Percentiles rank a stretch among this genome's conserved stretches.
phyloP scores from a whole-genome alignment of 179 eudicot species.

The Beta lomatogona region DNA sequence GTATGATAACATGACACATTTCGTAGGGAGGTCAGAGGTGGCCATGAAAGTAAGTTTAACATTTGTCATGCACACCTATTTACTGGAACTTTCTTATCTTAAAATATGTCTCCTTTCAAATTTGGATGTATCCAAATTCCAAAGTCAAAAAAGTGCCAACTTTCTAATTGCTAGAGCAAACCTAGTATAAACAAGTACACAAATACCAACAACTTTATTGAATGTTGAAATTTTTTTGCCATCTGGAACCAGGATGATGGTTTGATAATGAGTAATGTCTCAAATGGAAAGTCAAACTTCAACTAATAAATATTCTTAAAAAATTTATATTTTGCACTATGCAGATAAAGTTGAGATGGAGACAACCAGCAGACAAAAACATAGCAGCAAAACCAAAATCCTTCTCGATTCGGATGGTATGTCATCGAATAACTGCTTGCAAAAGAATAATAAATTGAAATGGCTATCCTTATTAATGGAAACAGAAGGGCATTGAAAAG shows the following conservation, averaged over 20 bases:
- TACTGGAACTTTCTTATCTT: not conserved
- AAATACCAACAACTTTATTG: not conserved
- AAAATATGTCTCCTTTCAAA: not conserved
- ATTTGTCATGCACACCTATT: not conserved
- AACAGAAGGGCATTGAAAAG: not conserved
- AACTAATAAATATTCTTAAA: not conserved
- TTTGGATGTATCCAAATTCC: not conserved
- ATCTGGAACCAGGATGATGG: not conserved
- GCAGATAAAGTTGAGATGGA: slow-evolving; percentile 4
- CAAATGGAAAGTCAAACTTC: not conserved
- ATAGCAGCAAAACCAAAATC: slow-evolving; percentile 1
- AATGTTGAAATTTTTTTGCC: not conserved
- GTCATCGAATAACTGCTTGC: not conserved
- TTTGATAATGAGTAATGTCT: not conserved
- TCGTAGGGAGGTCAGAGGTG: not conserved
- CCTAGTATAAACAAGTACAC: not conserved
- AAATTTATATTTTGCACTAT: not conserved
- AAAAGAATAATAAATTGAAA: not conserved
- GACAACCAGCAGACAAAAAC: not conserved
- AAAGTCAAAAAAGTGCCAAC: not conserved
- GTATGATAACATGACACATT: not conserved
- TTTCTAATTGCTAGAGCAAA: not conserved
- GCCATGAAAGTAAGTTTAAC: not conserved
- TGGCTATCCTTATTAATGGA: not conserved
- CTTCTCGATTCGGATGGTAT: not conserved